A percentile compares a stretch with the other conserved stretches of the same genome.
Conservation (phyloP, 176 grass and related monocot species). For the Hordeum vulgare region MorexV3_pseudomolecules_assembly NC_058519.1:44860209-44860708, state of each 20-base stretch:
- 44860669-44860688: slow-evolving; percentile 9
- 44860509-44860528: not conserved
- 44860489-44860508: slow-evolving; percentile 3
- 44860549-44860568: slow-evolving; percentile 95
- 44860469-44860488: slow-evolving; percentile 64
- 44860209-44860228: slow-evolving; percentile 94
- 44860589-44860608: slow-evolving; percentile 99
- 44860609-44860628: slow-evolving; percentile 74
- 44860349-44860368: slow-evolving; percentile 26
- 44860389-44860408: slow-evolving; percentile 81
- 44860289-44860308: not conserved
- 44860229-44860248: slow-evolving; percentile 97
- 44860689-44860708: not conserved
- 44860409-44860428: slow-evolving; percentile 86
- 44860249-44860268: slow-evolving; percentile 96
- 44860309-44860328: slow-evolving; percentile 4
- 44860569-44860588: slow-evolving; percentile 97
- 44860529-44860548: not conserved
- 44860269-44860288: slow-evolving; percentile 97
- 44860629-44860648: slow-evolving; percentile 96
- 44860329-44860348: slow-evolving; percentile 3
- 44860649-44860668: slow-evolving; percentile 83
- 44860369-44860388: slow-evolving; percentile 90
- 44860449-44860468: slow-evolving; percentile 97
- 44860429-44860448: slow-evolving; percentile 98